Conservation (phyloP, 352 stramenopile species). For the Pythium phragmitis region DNA sequence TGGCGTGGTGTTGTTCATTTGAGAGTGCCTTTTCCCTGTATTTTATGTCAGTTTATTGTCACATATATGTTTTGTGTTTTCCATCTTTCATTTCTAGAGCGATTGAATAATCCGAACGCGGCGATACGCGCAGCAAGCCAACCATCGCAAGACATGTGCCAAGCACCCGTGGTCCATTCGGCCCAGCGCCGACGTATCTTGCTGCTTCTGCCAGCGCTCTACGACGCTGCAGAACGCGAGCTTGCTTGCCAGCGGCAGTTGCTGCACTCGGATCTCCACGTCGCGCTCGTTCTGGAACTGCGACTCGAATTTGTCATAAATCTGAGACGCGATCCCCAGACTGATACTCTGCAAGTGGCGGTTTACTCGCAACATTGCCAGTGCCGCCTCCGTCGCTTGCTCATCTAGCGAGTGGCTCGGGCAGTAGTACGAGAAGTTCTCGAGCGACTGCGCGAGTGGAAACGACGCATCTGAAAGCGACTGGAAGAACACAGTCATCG, state of each 20-base stretch:
- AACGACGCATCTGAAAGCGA: background rate
- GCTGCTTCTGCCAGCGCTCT: background rate
- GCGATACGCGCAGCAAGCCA: background rate
- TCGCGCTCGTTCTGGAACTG: conserved; percentile 16
- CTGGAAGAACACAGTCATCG: conserved; percentile 6
- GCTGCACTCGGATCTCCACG: conserved; percentile 8
- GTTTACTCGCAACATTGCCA: conserved; percentile 8
- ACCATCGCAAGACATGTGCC: conserved; percentile 2
- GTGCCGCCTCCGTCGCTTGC: background rate
- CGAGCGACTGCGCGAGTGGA: background rate
- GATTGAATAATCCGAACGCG: conserved; percentile 13
- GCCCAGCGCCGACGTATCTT: background rate
- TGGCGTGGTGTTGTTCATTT: too few relatives aligned
- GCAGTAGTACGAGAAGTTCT: conserved; percentile 12
- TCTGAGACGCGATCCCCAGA: background rate
- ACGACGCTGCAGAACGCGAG: conserved; percentile 8
- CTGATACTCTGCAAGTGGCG: conserved; percentile 8
- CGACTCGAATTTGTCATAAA: conserved; percentile 9
- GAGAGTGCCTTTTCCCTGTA: too few relatives aligned
- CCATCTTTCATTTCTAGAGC: background rate
- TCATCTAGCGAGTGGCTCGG: conserved; percentile 7
- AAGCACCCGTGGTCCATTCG: conserved; percentile 7
- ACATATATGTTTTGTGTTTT: too few relatives aligned
- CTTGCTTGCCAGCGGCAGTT: background rate
- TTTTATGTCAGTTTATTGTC: background rate